Base-by-base conservation (phyloP, 768 basidiomycete species). In the Paxillus rubicundulus region DNA sequence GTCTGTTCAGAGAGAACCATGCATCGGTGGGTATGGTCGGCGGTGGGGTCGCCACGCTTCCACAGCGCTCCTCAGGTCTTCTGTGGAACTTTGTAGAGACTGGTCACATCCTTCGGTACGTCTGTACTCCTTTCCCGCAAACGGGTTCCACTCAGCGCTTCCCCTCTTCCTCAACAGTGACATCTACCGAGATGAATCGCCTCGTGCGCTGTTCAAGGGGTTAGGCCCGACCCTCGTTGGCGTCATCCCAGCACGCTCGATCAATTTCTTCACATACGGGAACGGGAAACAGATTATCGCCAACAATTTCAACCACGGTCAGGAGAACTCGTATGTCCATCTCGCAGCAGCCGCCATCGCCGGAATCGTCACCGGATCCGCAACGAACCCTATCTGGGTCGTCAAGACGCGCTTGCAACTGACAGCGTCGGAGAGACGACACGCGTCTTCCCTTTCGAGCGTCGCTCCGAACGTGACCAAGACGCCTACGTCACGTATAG, bases 301-400 rank as follows among this genome's bases (percentile, higher is more conserved):
- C 18, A 76, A 88, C 42, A 68, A 77, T 16, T 92, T 95, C 70
- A 89, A 95, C 69, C 47, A 68, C 0, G 77, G 93, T 21, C 61
- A 82, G 55, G 93, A 98, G 70, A 95, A 90, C 69, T 77, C 88
- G 0, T 82, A 79, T 56, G 86, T 99, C 0, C 95, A 98, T 68
- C 84, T 98, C 20, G 55, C 76, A 1, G 89, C 96, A 0, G 97
- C 95, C 1, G 88, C 91, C 0, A 64, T 85, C 9, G 96, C 96
- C 1, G 95, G 96, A 1, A 74, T 98, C 58, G 75, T 78, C 30
- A 99, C 97, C 0, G 82, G 94, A 5, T 87, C 92, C 0, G 92
- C 84, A 10, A 98, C 97, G 18, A 99, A 99, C 68, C 97, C 97
- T 0, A 96, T 99, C 21, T 99, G 97, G 97, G 97, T 99, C 43